Evolutionary conservation across 345 rosid species (phyloP).

Genomic region (Carallia pectinifolia): DNA sequence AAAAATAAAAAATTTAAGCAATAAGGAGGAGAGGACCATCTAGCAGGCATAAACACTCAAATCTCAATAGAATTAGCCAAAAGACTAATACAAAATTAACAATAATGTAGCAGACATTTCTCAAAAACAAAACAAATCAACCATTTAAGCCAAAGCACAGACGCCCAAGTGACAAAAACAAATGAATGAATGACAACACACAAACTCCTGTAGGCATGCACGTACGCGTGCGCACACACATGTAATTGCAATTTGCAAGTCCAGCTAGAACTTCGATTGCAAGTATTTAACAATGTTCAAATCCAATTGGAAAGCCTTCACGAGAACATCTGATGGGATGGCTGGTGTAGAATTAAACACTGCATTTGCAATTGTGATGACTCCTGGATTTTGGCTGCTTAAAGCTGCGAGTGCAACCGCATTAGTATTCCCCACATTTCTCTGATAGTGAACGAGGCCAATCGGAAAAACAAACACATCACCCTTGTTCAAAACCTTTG

Average conservation of each 20-base stretch:
- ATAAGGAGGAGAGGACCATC: no score
- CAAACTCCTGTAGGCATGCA: no score
- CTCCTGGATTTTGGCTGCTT: not conserved
- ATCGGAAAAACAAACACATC: slow-evolving; percentile 10
- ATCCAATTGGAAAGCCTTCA: slow-evolving; percentile 12
- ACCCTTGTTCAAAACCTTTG: not conserved
- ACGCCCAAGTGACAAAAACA: no score
- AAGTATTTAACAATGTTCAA: not conserved
- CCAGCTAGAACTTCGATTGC: slow-evolving; percentile 4
- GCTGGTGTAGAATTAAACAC: slow-evolving; percentile 10
- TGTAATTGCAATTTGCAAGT: not conserved
- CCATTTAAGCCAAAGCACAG: no score
- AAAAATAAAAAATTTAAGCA: no score
- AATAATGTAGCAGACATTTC: no score
- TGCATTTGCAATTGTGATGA: slow-evolving; percentile 5
- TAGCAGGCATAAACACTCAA: no score
- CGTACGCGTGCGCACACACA: no score
- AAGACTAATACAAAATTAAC: no score
- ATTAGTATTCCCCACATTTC: not conserved
- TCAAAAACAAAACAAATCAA: no score
- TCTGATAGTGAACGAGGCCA: slow-evolving; percentile 8
- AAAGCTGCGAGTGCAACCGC: slow-evolving; percentile 1
- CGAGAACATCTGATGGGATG: slow-evolving; percentile 6
- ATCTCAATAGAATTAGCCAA: no score
- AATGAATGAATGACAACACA: no score